phyloP scores from a whole-genome alignment of 1,139 yeast species.

The Blastobotrys aristatus region DNA sequence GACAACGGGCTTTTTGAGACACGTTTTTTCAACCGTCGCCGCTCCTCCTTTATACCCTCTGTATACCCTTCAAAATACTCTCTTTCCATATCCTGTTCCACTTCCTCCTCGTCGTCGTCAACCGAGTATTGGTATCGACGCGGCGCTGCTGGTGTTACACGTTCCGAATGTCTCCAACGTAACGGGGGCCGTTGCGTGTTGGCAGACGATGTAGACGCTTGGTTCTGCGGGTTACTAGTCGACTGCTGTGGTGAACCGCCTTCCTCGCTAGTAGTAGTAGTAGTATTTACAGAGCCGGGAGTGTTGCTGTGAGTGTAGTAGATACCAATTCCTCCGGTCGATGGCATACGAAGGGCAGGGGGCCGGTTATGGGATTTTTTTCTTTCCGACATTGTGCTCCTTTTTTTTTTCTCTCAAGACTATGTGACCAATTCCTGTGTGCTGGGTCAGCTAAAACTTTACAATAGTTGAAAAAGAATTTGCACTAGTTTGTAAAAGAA shows the following conservation, averaged over 20 bases:
- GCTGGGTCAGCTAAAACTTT: too few species aligned
- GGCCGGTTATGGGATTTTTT: constrained; percentile 3
- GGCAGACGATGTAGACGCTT: neutral
- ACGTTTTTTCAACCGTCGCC: constrained; percentile 16
- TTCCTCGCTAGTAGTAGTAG: neutral
- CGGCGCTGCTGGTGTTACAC: constrained; percentile 12
- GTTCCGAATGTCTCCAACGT: constrained; percentile 19
- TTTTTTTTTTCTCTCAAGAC: neutral
- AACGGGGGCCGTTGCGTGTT: constrained; percentile 16
- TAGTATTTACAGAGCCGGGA: neutral
- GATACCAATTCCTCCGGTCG: neutral
- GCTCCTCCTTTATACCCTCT: constrained; percentile 52
- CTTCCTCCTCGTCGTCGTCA: constrained; percentile 68
- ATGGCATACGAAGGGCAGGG: constrained; percentile 8
- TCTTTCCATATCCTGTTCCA: constrained; percentile 52
- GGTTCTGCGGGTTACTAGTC: neutral
- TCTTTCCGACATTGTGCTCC: constrained; percentile 6
- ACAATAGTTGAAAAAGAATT: too few species aligned
- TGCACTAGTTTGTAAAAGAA: too few species aligned
- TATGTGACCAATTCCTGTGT: too few species aligned
- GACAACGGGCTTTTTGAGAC: constrained; percentile 6
- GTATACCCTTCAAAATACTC: constrained; percentile 68
- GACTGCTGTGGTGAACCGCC: neutral
- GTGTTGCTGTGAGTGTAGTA: neutral
- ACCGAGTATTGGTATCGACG: constrained; percentile 38